These are phyloP conservation scores for Pyrenula aspistea DNA, from an alignment of 495 filamentous ascomycete genomes.

Conservation along the genomic window DNA sequence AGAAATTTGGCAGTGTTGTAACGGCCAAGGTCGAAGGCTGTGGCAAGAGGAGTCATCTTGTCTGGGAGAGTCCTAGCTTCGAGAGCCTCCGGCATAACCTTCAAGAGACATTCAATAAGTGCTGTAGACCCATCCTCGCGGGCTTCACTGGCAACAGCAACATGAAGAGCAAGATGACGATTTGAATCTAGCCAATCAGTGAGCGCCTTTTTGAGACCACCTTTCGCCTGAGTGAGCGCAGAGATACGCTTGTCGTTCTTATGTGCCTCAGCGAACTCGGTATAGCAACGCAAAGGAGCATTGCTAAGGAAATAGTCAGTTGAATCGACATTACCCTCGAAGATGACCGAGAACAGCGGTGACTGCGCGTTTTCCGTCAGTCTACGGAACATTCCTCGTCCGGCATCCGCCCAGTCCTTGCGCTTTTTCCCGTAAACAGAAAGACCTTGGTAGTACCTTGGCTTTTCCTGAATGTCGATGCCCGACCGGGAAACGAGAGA, in stretches of 20 bases:
- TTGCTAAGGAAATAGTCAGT: slow-evolving; percentile 63
- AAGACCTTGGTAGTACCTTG: slow-evolving; percentile 58
- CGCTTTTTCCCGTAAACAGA: slow-evolving; percentile 63
- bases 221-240: slow-evolving; percentile 35
- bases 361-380: slow-evolving; percentile 19
- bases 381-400: slow-evolving; percentile 21
- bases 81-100: slow-evolving; percentile 41
- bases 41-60: slow-evolving; percentile 48
- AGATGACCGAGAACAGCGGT: slow-evolving; percentile 48
- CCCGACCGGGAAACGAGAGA: slow-evolving; percentile 47
- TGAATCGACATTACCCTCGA: slow-evolving; percentile 40
- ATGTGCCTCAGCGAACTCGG: slow-evolving; percentile 47
- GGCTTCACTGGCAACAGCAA: slow-evolving; percentile 38
- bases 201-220: slow-evolving; percentile 48
- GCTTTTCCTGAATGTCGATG: slow-evolving; percentile 40
- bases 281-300: slow-evolving; percentile 46
- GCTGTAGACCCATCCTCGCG: slow-evolving; percentile 25
- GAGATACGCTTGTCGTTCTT: slow-evolving; percentile 41
- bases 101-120: slow-evolving; percentile 50
- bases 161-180: slow-evolving; percentile 53
- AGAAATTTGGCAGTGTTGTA: slow-evolving; percentile 43
- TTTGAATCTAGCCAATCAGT: slow-evolving; percentile 45
- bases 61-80: slow-evolving; percentile 36
- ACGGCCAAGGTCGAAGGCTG: slow-evolving; percentile 41
- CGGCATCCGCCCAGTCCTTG: slow-evolving; percentile 46